Conservation (phyloP, 805 yeast species). For the Candida endomychidarum region DNA sequence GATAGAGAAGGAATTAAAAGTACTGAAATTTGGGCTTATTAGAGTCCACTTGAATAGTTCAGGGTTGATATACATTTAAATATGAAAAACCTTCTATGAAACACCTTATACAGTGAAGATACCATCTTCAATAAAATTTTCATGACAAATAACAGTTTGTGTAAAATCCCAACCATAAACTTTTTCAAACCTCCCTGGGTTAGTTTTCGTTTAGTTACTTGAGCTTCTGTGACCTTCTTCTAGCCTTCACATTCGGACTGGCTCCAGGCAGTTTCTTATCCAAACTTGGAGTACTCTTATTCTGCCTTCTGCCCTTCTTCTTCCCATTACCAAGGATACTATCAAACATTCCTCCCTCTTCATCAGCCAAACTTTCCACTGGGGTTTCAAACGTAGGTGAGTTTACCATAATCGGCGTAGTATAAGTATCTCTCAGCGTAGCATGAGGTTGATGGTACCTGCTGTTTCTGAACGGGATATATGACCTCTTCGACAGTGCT, state of each 20-base stretch:
- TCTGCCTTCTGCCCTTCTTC: slow-evolving; percentile 20
- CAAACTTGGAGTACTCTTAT: slow-evolving; percentile 16
- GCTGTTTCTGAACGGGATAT: slow-evolving; percentile 42
- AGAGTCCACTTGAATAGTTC: too few relatives aligned
- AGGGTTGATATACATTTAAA: too few relatives aligned
- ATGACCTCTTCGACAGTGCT: slow-evolving; percentile 28
- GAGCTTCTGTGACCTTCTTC: slow-evolving; percentile 22
- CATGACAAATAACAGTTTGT: too few relatives aligned
- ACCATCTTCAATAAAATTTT: too few relatives aligned
- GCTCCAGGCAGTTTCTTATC: slow-evolving; percentile 10
- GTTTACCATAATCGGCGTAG: slow-evolving; percentile 24
- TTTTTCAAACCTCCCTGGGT: too few relatives aligned
- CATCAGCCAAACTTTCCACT: slow-evolving; percentile 6
- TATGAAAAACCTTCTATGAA: too few relatives aligned
- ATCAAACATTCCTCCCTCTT: slow-evolving; percentile 22
- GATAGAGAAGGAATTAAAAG: too few relatives aligned
- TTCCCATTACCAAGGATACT: slow-evolving; percentile 26
- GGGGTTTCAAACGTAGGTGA: slow-evolving; percentile 25
- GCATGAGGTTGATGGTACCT: slow-evolving; percentile 18
- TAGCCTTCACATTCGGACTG: slow-evolving; percentile 16
- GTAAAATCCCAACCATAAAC: too few relatives aligned
- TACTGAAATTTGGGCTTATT: too few relatives aligned
- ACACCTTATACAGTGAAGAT: too few relatives aligned
- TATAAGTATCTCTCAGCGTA: slow-evolving; percentile 16
- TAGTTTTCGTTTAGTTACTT: slow-evolving; percentile 13